Base-by-base conservation (phyloP, 345 rosid genomes). In the Pelargonium nanum region DNA sequence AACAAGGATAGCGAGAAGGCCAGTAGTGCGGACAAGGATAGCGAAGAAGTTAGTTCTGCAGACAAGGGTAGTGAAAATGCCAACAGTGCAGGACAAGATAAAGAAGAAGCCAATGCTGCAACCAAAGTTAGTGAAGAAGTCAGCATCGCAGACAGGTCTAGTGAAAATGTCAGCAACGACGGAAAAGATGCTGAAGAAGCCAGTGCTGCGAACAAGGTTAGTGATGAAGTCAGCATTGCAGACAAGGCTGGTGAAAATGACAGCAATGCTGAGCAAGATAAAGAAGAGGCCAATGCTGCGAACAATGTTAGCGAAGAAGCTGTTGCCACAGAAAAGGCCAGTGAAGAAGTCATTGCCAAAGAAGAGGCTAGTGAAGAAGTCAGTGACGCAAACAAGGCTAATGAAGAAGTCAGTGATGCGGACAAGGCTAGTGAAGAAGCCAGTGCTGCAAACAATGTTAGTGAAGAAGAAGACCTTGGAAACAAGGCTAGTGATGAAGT, bases 101-200 rank as follows among this genome's bases (percentile, higher is more conserved):
- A 30, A 5, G 40, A 30, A 30, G 40, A 30, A 30, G 40, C 19
- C 58, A 19, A 51, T 15, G 34, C 55, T 24, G 55, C 55, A 57
- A 63, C 61, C 13, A 24, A 68, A 59, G 66, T 59, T 30, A 48
- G 16, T 58, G 68, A 65, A 67, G 63, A 56, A 5, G 32, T 58
- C 17, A 57, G 2, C 15, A 12, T 40, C 16, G 15, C 48, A 40
- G 48, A 10, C 48, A 40, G 16, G 48, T 2, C 48, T 12, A 12
- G 48, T 40, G 15, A 40, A 40, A 0, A 40, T 6, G 48, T 2
- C 48, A 28, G 7, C 32, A 28, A 28, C 32, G 32, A n/a, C n/a
- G n/a, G n/a, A n/a, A n/a, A n/a, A n/a, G n/a, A n/a, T n/a, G n/a
- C n/a, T n/a, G n/a, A 28, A 28, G 32, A 28, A 28, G 3, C 32